These are phyloP conservation scores for Nothophytophthora sp. DNA, from an alignment of 352 stramenopile species.

Conservation along the genomic window DNA sequence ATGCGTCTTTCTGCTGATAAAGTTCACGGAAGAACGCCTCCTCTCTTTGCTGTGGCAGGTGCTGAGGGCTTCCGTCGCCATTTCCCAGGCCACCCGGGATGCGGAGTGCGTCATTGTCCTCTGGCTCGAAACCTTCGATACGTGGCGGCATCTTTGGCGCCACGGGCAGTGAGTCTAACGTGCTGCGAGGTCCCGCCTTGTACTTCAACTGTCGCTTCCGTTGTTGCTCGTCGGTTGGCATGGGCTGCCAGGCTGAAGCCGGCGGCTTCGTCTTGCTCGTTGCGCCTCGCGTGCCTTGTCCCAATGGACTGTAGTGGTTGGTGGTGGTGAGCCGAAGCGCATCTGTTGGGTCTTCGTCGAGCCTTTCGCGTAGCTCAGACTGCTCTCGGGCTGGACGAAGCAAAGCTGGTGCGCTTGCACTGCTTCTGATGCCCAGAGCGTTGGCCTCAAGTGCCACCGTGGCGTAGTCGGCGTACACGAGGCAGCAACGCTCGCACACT, in stretches of 20 bases:
- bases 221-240: slow-evolving; percentile 25
- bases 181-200: slow-evolving; percentile 22
- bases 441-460: slow-evolving; percentile 77
- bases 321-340: slow-evolving; percentile 17
- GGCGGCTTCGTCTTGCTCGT: slow-evolving; percentile 36
- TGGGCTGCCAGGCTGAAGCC: slow-evolving; percentile 60
- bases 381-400: slow-evolving; percentile 59
- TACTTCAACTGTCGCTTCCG: slow-evolving; percentile 8
- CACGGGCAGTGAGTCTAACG: slow-evolving; percentile 34
- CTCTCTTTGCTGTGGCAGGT: slow-evolving; percentile 41
- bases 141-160: slow-evolving; percentile 58
- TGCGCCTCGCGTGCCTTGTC: neutral
- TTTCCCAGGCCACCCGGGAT: slow-evolving; percentile 13
- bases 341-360: slow-evolving; percentile 40
- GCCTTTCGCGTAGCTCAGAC: slow-evolving; percentile 37
- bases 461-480: slow-evolving; percentile 92
- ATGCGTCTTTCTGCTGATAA: slow-evolving; percentile 53
- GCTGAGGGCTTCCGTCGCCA: slow-evolving; percentile 19
- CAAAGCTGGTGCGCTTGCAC: slow-evolving; percentile 59
- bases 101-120: slow-evolving; percentile 29
- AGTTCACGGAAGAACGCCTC: slow-evolving; percentile 76
- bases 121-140: slow-evolving; percentile 55
- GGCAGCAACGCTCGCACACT: slow-evolving; percentile 93
- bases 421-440: slow-evolving; percentile 38
- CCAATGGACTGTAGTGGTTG: slow-evolving; percentile 6